A percentile compares a stretch with the other conserved stretches of the same genome.
Evolutionary conservation across 106 monocot genomes (phyloP).

Genomic region (Ottelia alismoides): DNA sequence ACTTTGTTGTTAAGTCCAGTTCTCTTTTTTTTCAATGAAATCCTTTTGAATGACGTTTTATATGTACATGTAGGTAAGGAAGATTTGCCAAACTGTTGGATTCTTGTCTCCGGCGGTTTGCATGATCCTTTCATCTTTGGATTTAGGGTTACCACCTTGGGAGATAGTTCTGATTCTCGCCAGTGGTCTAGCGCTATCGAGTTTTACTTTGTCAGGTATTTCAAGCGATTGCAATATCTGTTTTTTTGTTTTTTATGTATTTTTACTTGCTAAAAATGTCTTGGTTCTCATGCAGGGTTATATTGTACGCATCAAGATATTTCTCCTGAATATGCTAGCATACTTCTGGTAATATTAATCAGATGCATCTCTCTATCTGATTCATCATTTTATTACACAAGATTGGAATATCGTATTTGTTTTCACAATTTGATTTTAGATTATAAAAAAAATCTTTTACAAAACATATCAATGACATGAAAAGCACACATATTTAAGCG

Average conservation of each 20-base stretch:
- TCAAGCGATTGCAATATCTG: no score
- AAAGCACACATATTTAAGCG: no score
- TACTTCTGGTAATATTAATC: slow-evolving; percentile 53
- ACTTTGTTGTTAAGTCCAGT: no score
- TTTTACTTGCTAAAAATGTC: no score
- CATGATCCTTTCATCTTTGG: slow-evolving; percentile 93
- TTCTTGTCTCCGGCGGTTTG: slow-evolving; percentile 92
- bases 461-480: no score
- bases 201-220: slow-evolving; percentile 91
- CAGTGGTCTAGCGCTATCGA: slow-evolving; percentile 80
- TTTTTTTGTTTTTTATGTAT: no score
- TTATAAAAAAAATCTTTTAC: no score
- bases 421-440: no score
- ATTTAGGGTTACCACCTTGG: slow-evolving; percentile 85
- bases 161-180: slow-evolving; percentile 75
- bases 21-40: neutral
- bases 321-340: slow-evolving; percentile 90
- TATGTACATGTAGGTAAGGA: slow-evolving; percentile 66
- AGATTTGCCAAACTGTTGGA: slow-evolving; percentile 94
- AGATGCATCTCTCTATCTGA: neutral
- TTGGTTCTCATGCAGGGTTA: slow-evolving; percentile 35
- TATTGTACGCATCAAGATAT: slow-evolving; percentile 99
- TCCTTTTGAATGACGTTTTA: neutral
- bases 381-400: no score
- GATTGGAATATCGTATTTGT: no score